Evolutionary conservation across 139 green algal genomes (phyloP), one percentile per base, ranked within the genome.

Genomic region (Chlorella sp.): DNA sequence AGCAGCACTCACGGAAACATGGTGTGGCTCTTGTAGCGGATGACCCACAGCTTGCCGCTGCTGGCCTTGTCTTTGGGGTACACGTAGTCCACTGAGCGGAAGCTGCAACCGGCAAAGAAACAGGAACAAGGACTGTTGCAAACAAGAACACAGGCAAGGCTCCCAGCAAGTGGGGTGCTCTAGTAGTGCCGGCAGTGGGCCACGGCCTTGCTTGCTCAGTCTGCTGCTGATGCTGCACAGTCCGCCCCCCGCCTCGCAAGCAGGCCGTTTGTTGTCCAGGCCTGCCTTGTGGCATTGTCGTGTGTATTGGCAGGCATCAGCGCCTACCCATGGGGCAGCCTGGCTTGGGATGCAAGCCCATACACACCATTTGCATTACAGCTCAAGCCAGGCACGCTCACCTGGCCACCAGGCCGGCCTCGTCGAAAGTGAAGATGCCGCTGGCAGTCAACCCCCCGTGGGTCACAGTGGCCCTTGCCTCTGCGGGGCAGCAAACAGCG

Each of bases 331-430:
- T 16, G 18, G 68, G 22, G 68, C 68, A 14, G 68, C 68, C 68
- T 9, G 77, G 22, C 37, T 57, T 5, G 5, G 48, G 5, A 9
- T 57, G 7, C 48, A 57, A 57, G 48, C 48, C 48, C 9, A 9
- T 9, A 57, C 48, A 57, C 5, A 9, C 48, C 7, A 9, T 16
- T 16, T 57, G 48, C 48, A 57, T 16, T 57, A 57, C 48, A 57
- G 5, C 34, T n/a, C 39, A 15, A 24, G 11, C 76, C 22, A 28
- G 5, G 21, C 21, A 28, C 64, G 24, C 79, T 16, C 40, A 84
- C 79, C 79, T 68, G 40, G 22, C 40, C 79, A 84, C 79, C 79
- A 84, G 39, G 79, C 79, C 79, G 21, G 18, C 40, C 40, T 84
- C 9, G 40, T 84, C 40, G 21, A 84, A 84, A 1, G 39, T 84